Evolutionary conservation across 2,329 filamentous ascomycete genomes (phyloP), one percentile per base, ranked within the genome.

Genomic region (Myriosclerotinia duriaeana): DNA sequence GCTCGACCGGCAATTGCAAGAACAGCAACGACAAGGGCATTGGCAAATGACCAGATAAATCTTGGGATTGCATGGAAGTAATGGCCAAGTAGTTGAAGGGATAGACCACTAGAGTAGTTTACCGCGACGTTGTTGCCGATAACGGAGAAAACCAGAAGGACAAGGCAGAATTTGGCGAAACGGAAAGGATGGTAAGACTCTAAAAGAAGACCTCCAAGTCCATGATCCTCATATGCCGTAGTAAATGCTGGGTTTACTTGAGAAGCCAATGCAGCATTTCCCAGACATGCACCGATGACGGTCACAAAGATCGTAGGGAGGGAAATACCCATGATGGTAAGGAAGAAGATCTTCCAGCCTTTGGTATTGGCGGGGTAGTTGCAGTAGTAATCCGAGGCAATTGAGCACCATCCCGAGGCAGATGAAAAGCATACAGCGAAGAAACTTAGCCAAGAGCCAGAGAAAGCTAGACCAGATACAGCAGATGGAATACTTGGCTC

Each of bases 91-190:
- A 76, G 71, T 61, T 76, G 74, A n/a, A 75, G 63, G 14, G 68
- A 69, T 34, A 76, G 69, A 44, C 74, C 74, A 8, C 70, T 72
- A 14, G 74, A 76, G 67, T 76, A 76, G 46, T 74, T 74, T 30
- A 75, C 69, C 12, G 73, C 74, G 2, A 75, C 69, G 46, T 75
- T 76, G 64, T 76, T 76, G 20, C 74, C 74, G 3, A 76, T 54
- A 22, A 76, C 74, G 34, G 74, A 74, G 70, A 76, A 76, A 30
- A 72, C 70, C 44, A 75, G 68, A 20, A 76, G 66, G 17, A 75
- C 72, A n/a, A 76, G 78, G 55, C 80, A 78, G 71, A 83, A 79
- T 66, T 83, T 83, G 42, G 80, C 79, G 71, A 81, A 83, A 30
- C 79, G 79, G 9, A 75, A 69, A 0, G 82, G 82, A 68, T 81